These are phyloP conservation scores for Calonectria henricotiae DNA, from an alignment of 2,329 filamentous ascomycete genomes.

Conservation along the genomic window DNA sequence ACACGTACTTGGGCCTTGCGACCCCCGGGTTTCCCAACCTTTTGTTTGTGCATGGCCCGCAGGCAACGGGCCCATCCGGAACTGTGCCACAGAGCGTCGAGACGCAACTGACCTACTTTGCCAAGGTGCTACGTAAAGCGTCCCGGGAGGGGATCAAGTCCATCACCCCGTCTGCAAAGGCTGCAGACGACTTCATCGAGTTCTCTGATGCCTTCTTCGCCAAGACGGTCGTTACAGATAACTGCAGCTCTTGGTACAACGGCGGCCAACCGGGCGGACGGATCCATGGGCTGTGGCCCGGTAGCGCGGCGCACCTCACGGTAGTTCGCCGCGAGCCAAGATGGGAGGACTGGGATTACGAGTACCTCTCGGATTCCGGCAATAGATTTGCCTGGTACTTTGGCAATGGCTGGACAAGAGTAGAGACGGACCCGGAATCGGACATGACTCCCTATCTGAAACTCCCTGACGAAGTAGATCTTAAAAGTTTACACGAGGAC, in stretches of 20 bases:
- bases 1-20: conserved; percentile 77
- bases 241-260: conserved; percentile 83
- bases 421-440: conserved; percentile 69
- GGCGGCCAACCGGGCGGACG: conserved; percentile 74
- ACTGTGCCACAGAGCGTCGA: conserved; percentile 80
- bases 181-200: conserved; percentile 76
- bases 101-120: conserved; percentile 76
- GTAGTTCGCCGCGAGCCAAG: conserved; percentile 70
- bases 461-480: conserved; percentile 70
- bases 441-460: conserved; percentile 78
- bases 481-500: conserved; percentile 76
- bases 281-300: conserved; percentile 81
- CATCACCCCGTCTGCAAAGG: conserved; percentile 71
- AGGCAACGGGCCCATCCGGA: conserved; percentile 73
- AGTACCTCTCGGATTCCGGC: conserved; percentile 62
- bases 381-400: conserved; percentile 76
- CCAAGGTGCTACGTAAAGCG: conserved; percentile 79
- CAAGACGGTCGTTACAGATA: conserved; percentile 71
- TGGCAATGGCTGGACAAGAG: conserved; percentile 77
- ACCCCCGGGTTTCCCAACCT: conserved; percentile 80
- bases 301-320: conserved; percentile 76
- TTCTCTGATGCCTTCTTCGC: conserved; percentile 73
- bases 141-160: conserved; percentile 77
- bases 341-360: conserved; percentile 72
- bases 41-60: conserved; percentile 76